phyloP scores from a whole-genome alignment of 192 early-diverging fungal species.

The Coemansia sp. region DNA sequence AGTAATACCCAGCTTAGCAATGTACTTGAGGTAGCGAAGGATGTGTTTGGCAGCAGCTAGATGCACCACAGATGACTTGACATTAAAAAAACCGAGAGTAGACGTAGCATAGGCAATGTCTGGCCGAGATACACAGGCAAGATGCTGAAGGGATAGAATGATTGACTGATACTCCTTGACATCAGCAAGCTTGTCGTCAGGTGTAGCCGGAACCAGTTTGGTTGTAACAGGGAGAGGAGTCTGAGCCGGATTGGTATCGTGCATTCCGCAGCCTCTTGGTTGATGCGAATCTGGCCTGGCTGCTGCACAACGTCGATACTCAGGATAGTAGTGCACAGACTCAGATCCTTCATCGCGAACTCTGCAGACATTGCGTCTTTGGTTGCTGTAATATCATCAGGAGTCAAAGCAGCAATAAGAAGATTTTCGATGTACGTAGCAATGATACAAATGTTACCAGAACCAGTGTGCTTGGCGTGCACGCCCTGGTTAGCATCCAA shows the following conservation, averaged over 20 bases:
- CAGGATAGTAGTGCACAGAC: too few species aligned
- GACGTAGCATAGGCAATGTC: not conserved
- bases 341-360: too few species aligned
- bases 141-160: not conserved
- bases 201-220: not conserved
- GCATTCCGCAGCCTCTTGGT: too few species aligned
- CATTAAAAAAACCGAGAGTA: not conserved
- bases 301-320: not conserved
- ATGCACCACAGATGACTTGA: not conserved
- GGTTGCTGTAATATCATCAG: not conserved
- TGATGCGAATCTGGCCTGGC: not conserved
- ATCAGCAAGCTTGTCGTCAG: not conserved
- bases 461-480: not conserved
- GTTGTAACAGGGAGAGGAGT: too few species aligned
- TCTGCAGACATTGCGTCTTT: not conserved
- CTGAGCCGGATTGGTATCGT: too few species aligned
- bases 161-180: not conserved
- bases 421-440: not conserved
- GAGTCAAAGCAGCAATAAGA: not conserved
- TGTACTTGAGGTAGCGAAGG: too few species aligned
- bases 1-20: not conserved
- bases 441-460: not conserved
- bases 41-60: not conserved
- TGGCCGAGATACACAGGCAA: not conserved
- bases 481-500: slow-evolving; percentile 4